Conservation (phyloP, 1,284 basidiomycete genomes). For the Malassezia sp. region DNA sequence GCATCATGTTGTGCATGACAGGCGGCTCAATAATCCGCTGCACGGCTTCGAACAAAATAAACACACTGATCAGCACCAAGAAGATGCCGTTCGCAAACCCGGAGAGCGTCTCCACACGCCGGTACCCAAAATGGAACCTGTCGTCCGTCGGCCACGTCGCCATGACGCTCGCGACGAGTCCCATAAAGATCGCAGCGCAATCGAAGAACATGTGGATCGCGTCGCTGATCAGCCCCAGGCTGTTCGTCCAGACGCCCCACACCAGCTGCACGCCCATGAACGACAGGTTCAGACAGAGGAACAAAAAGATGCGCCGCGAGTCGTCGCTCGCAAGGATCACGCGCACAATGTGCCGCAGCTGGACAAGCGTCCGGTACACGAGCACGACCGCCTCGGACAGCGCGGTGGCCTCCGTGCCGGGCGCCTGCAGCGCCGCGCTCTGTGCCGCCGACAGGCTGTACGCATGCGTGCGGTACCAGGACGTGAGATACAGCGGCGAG, state of each 20-base stretch:
- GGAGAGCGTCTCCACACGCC: conserved; percentile 94
- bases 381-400: conserved; percentile 8
- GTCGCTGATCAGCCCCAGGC: conserved; percentile 88
- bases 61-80: conserved; percentile 86
- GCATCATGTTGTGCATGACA: conserved; percentile 84
- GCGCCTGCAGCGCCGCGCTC: not conserved
- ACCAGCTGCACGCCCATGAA: conserved; percentile 66
- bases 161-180: conserved; percentile 91
- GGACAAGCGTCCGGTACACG: not conserved
- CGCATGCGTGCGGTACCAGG: conserved; percentile 17
- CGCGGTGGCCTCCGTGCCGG: conserved; percentile 7
- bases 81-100: conserved; percentile 98
- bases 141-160: conserved; percentile 92
- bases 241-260: conserved; percentile 87
- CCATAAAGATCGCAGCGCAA: conserved; percentile 91
- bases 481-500: conserved; percentile 30
- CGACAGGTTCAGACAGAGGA: conserved; percentile 81
- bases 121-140: conserved; percentile 89
- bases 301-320: conserved; percentile 91
- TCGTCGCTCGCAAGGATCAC: conserved; percentile 80
- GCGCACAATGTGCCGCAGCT: conserved; percentile 52
- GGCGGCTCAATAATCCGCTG: conserved; percentile 92
- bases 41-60: conserved; percentile 95
- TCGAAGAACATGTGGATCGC: conserved; percentile 99
- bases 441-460: not conserved